A percentile compares a stretch with the other conserved stretches of the same genome.
These are phyloP conservation scores for Bondarzewia mesenterica DNA, from an alignment of 1,284 basidiomycete species.

Conservation along the genomic window DNA sequence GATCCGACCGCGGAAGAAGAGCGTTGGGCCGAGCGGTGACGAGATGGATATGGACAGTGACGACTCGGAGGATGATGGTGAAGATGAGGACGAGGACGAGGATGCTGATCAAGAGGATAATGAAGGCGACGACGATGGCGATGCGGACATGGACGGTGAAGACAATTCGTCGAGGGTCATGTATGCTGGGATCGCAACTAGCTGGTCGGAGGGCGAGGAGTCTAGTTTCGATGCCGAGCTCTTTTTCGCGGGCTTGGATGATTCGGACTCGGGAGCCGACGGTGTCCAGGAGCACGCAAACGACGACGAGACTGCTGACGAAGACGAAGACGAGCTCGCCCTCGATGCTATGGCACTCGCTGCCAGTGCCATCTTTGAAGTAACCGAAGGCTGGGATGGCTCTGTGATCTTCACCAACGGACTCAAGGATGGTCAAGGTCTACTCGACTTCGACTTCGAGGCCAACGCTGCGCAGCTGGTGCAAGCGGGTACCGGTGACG, in stretches of 20 bases:
- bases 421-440: slow-evolving; percentile 37
- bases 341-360: slow-evolving; percentile 10
- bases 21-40: slow-evolving; percentile 39
- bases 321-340: slow-evolving; percentile 15
- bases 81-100: slow-evolving; percentile 27
- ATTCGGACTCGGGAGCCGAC: slow-evolving; percentile 39
- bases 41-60: slow-evolving; percentile 28
- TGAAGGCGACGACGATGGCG: slow-evolving; percentile 31
- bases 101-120: slow-evolving; percentile 26
- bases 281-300: slow-evolving; percentile 18
- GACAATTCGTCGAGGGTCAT: slow-evolving; percentile 24
- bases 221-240: slow-evolving; percentile 71
- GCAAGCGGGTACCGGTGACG: slow-evolving; percentile 27
- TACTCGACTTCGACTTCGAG: slow-evolving; percentile 52
- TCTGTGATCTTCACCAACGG: slow-evolving; percentile 64
- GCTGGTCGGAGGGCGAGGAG: slow-evolving; percentile 63
- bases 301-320: slow-evolving; percentile 25
- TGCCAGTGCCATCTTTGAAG: slow-evolving; percentile 33
- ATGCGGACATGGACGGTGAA: slow-evolving; percentile 32
- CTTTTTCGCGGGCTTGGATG: slow-evolving; percentile 62
- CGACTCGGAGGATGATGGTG: slow-evolving; percentile 48
- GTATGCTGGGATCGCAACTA: slow-evolving; percentile 52
- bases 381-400: slow-evolving; percentile 65
- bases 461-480: slow-evolving; percentile 39
- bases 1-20: slow-evolving; percentile 58